Conservation (phyloP, 2,329 filamentous ascomycete species). For the Dendryphion nanum region DNA sequence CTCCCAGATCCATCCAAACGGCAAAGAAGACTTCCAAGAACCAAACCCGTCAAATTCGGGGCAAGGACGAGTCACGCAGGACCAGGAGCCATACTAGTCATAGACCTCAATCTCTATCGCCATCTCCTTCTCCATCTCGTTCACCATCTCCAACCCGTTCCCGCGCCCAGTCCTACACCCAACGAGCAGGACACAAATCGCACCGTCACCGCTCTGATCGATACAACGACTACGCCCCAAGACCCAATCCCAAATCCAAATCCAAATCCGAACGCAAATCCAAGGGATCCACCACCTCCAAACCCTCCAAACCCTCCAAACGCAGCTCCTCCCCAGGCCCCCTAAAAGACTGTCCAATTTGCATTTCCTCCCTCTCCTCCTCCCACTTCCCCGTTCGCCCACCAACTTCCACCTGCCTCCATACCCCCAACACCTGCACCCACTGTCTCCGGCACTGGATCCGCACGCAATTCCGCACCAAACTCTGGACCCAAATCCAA, state of each 20-base stretch:
- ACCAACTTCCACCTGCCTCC: constrained; percentile 34
- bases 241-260: no score
- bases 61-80: neutral
- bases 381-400: constrained; percentile 31
- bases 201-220: no score
- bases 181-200: neutral
- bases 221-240: no score
- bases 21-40: neutral
- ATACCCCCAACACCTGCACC: constrained; percentile 34
- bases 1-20: neutral
- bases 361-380: constrained; percentile 29
- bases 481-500: constrained; percentile 48
- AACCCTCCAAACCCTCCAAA: neutral
- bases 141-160: neutral
- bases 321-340: neutral
- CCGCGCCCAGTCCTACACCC: neutral
- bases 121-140: neutral
- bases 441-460: constrained; percentile 43
- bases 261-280: no score
- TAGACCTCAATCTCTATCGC: neutral
- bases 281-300: no score
- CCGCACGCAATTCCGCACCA: constrained; percentile 32
- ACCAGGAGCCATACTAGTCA: no score
- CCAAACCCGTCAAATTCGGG: neutral
- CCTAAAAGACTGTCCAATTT: constrained; percentile 33